phyloP scores from a whole-genome alignment of 1,284 basidiomycete species.

The Cystobasidiaceae sp. region DNA sequence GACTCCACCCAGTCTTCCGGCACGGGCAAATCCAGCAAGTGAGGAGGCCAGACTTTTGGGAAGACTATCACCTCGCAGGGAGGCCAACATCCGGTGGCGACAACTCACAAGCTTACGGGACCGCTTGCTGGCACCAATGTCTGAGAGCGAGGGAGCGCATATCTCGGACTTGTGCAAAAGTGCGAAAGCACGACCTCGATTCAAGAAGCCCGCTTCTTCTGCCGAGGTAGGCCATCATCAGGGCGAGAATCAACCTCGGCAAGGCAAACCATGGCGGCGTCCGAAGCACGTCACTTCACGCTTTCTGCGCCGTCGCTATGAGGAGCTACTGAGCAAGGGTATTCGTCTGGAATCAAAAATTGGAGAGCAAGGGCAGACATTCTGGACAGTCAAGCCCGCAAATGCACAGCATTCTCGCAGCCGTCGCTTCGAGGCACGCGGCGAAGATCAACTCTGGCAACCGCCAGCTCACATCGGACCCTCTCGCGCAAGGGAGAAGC shows the following conservation, averaged over 20 bases:
- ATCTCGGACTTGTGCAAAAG: background rate
- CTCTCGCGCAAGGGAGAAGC: too few species aligned
- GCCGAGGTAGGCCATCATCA: too few species aligned
- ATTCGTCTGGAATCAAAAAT: slow-evolving; percentile 15
- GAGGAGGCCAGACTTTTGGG: slow-evolving; percentile 60
- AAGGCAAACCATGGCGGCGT: background rate
- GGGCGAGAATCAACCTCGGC: background rate
- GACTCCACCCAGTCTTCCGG: slow-evolving; percentile 57
- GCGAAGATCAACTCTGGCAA: slow-evolving; percentile 13
- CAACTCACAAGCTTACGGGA: slow-evolving; percentile 43
- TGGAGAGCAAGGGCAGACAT: background rate
- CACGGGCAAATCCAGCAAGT: slow-evolving; percentile 56
- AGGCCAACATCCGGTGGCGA: slow-evolving; percentile 65
- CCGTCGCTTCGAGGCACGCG: background rate
- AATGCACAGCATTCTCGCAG: background rate
- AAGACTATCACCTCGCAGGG: slow-evolving; percentile 62
- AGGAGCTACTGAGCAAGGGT: slow-evolving; percentile 29
- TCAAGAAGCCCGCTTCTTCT: background rate
- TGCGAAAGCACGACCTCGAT: background rate
- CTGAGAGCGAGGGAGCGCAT: background rate
- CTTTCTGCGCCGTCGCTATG: slow-evolving; percentile 33
- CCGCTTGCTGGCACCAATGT: background rate
- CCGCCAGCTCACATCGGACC: too few species aligned
- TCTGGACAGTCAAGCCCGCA: background rate
- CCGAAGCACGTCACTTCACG: slow-evolving; percentile 35